phyloP scores from a whole-genome alignment of 1,139 yeast genomes.

The Saccharomyces hybrid region DNA sequence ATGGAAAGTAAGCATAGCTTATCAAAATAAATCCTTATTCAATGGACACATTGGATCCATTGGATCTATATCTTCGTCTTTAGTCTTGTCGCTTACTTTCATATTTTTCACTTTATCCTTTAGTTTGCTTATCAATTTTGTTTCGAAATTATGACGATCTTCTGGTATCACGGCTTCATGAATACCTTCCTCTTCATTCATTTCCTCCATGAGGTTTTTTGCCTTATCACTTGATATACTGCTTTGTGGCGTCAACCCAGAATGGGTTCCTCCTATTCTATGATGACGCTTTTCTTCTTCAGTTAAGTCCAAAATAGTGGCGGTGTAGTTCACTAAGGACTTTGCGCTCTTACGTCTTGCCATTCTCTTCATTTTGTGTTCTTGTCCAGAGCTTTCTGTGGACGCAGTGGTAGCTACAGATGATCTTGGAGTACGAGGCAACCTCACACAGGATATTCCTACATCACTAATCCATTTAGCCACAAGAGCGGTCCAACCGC shows the following conservation, averaged over 20 bases:
- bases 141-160: slow-evolving; percentile 14
- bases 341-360: slow-evolving; percentile 65
- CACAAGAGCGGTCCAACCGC: slow-evolving; percentile 95
- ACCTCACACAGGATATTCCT: slow-evolving; percentile 57
- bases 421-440: slow-evolving; percentile 41
- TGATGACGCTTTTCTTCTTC: slow-evolving; percentile 44
- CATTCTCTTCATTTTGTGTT: slow-evolving; percentile 30
- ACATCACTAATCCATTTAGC: slow-evolving; percentile 92
- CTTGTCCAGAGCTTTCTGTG: slow-evolving; percentile 9
- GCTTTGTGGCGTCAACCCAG: slow-evolving; percentile 21
- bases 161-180: not conserved
- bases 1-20: not conserved
- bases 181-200: not conserved
- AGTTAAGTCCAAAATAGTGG: slow-evolving; percentile 55
- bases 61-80: not conserved
- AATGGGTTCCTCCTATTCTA: slow-evolving; percentile 20
- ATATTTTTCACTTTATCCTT: slow-evolving; percentile 18
- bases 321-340: slow-evolving; percentile 58
- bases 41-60: not conserved
- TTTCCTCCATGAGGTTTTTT: slow-evolving; percentile 7
- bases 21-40: not conserved
- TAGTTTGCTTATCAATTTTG: slow-evolving; percentile 16
- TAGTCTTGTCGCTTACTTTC: slow-evolving; percentile 7
- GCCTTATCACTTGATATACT: slow-evolving; percentile 16
- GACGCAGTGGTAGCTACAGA: slow-evolving; percentile 15